phyloP scores from a whole-genome alignment of 2,329 filamentous ascomycete species.

The Seiridium cupressi region DNA sequence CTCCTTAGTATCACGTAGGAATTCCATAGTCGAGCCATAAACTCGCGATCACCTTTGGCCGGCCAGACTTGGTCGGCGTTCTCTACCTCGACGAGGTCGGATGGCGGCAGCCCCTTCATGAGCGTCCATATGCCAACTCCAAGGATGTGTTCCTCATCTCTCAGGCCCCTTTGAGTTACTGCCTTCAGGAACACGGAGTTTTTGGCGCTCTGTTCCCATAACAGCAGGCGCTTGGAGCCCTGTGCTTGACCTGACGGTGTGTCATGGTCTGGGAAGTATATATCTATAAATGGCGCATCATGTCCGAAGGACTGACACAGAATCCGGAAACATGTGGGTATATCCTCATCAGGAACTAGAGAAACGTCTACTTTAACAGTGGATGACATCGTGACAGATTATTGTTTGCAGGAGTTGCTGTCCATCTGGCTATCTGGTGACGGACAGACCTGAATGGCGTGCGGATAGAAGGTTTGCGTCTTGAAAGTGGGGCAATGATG shows the following conservation, averaged over 20 bases:
- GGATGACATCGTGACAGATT: neutral
- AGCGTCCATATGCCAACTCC: constrained; percentile 22
- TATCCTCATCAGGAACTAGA: constrained; percentile 15
- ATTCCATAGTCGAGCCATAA: constrained; percentile 19
- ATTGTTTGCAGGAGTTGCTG: neutral
- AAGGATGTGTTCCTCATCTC: constrained; percentile 10
- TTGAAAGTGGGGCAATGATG: too few species aligned
- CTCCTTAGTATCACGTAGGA: constrained; percentile 18
- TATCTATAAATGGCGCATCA: constrained; percentile 19
- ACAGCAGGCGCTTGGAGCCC: constrained; percentile 13
- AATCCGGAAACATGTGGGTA: constrained; percentile 18
- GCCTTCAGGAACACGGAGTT: constrained; percentile 19
- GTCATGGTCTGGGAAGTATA: constrained; percentile 21
- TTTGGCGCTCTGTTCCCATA: constrained; percentile 13
- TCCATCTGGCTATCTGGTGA: too few species aligned
- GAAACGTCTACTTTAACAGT: constrained; percentile 9
- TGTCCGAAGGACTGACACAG: constrained; percentile 20
- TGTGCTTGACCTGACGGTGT: constrained; percentile 15
- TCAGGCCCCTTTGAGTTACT: neutral
- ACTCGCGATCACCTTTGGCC: constrained; percentile 17
- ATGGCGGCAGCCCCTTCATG: constrained; percentile 18
- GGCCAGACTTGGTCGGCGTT: constrained; percentile 19
- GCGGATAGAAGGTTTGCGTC: too few species aligned
- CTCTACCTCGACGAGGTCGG: constrained; percentile 17
- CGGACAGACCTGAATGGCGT: too few species aligned